phyloP scores from a whole-genome alignment of 345 rosid genomes.

The Salix exigua region DNA sequence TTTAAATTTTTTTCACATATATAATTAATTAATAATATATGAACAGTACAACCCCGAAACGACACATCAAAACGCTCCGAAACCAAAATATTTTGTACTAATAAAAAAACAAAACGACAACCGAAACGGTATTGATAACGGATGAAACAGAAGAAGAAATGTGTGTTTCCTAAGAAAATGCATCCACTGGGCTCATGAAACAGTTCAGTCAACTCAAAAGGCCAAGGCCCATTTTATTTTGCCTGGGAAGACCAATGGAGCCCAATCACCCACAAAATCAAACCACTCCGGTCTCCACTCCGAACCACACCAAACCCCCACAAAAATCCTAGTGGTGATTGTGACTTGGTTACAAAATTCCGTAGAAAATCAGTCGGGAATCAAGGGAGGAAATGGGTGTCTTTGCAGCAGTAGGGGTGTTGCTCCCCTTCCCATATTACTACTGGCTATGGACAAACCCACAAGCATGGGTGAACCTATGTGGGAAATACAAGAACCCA shows the following conservation, averaged over 20 bases:
- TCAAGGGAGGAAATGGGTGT: slow-evolving; percentile 46
- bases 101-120: too few species aligned
- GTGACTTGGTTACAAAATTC: background rate
- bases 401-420: slow-evolving; percentile 56
- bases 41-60: too few species aligned
- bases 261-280: background rate
- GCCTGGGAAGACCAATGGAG: background rate
- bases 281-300: background rate
- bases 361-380: background rate
- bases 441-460: slow-evolving; percentile 76
- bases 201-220: background rate
- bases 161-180: background rate
- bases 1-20: too few species aligned
- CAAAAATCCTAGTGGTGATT: background rate
- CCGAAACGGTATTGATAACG: too few species aligned
- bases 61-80: too few species aligned
- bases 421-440: slow-evolving; percentile 81
- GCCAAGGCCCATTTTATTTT: background rate
- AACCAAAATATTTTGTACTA: too few species aligned
- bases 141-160: background rate
- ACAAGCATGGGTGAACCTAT: slow-evolving; percentile 71
- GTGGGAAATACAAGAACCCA: slow-evolving; percentile 69
- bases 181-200: background rate
- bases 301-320: background rate
- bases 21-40: too few species aligned